Base-by-base conservation (phyloP, 192 early-diverging fungal species). In the Rhizophagus clarus region DNA sequence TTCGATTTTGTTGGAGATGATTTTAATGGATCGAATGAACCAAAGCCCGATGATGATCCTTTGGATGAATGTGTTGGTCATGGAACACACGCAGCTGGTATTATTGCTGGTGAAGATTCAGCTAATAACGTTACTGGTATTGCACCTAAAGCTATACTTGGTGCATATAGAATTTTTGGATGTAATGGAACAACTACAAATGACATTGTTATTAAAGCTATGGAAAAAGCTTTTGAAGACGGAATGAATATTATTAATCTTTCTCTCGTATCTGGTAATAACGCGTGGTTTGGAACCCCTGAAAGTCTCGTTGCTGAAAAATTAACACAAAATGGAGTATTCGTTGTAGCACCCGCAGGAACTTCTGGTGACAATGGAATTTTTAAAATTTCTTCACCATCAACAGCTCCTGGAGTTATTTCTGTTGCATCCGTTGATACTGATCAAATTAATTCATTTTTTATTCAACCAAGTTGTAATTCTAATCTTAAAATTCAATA, bases 211-310 rank as follows among this genome's bases (percentile, higher is more conserved):
- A 90, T 95, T 72, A 88, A 91, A 64, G 97, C 93, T 14, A 85
- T 98, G 82, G 87, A 91, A 80, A 82, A 83, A 14, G 97, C 96
- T n/a, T 86, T 89, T 73, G 81, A 82, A 8, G 94, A 95, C 67
- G 86, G 90, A 7, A 90, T 93, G 83, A 88, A 98, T 78, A 82
- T 98, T 64, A 93, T 98, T 82, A 96, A 93, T 86, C 88, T 97
- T 80, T 94, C 92, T 66, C 83, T 97, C 76, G 97, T 95, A 72
- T 92, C 88, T 8, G 85, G 87, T 17, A 20, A 26, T 45, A 85
- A 84, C 77, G 88, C 86, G 40, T 90, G 88, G 89, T 86, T 84
- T 73, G 92, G 93, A 61, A 85, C 89, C 61, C 87, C 92, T 15
- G 80, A 88, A 24, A 85, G 90, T 4, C 83, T 89, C 22, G 89